These are phyloP conservation scores for Cladophialophora immunda DNA, from an alignment of 2,329 filamentous ascomycete species.

Conservation along the genomic window DNA sequence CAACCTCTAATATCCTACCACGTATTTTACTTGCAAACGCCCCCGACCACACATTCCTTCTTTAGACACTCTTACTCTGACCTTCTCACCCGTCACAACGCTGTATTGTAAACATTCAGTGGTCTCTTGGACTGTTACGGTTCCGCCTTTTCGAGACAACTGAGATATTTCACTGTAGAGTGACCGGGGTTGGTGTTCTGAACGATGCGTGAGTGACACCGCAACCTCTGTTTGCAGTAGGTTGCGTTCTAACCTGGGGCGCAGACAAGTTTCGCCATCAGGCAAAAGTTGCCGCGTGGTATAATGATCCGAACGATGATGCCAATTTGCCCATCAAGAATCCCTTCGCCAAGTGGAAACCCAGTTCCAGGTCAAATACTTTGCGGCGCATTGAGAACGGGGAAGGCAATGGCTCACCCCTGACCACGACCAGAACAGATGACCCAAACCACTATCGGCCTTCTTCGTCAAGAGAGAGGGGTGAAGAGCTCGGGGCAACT, in stretches of 20 bases:
- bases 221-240: not conserved
- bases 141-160: not conserved
- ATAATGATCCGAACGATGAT: slow-evolving; percentile 33
- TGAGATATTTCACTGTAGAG: not conserved
- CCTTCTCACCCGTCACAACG: not conserved
- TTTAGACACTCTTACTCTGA: not conserved
- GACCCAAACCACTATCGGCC: slow-evolving; percentile 33
- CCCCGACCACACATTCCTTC: not conserved
- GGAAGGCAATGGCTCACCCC: slow-evolving; percentile 19
- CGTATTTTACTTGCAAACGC: not conserved
- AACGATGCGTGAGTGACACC: slow-evolving; percentile 33
- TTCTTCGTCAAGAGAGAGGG: slow-evolving; percentile 15
- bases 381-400: slow-evolving; percentile 30
- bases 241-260: slow-evolving; percentile 1
- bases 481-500: slow-evolving; percentile 21
- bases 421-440: slow-evolving; percentile 26
- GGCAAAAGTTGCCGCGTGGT: slow-evolving; percentile 40
- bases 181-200: not conserved
- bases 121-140: not conserved
- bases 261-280: slow-evolving; percentile 39
- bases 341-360: slow-evolving; percentile 36
- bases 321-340: slow-evolving; percentile 30
- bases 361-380: slow-evolving; percentile 23
- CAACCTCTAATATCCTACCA: not conserved
- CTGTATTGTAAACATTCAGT: not conserved